Conservation (phyloP, 2,329 filamentous ascomycete genomes). For the Mycosphaerella arachidis region DNA sequence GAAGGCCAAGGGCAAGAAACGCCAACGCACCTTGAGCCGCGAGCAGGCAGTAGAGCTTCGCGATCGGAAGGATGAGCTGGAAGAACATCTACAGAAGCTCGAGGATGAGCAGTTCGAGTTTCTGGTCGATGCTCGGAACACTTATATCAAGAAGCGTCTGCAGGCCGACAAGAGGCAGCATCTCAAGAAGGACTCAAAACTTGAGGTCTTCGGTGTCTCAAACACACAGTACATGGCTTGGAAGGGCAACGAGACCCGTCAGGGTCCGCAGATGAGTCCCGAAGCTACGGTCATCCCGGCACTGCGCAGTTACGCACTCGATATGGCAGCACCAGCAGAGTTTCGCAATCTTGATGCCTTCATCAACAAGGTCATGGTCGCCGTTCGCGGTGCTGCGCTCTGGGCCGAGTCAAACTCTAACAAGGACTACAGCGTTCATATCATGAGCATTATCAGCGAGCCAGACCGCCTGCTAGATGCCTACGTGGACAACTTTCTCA, state of each 20-base stretch:
- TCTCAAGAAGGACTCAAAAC: slow-evolving; percentile 3
- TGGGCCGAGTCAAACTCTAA: slow-evolving; percentile 10
- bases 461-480: background rate
- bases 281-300: slow-evolving; percentile 21
- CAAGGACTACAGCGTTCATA: background rate
- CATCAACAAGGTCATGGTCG: slow-evolving; percentile 8
- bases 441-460: slow-evolving; percentile 3
- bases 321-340: slow-evolving; percentile 10
- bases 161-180: slow-evolving; percentile 10
- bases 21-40: slow-evolving; percentile 5
- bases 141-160: slow-evolving; percentile 6
- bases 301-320: slow-evolving; percentile 17
- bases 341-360: slow-evolving; percentile 11
- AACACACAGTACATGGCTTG: slow-evolving; percentile 23
- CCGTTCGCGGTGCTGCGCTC: slow-evolving; percentile 11
- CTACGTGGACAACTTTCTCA: slow-evolving; percentile 1
- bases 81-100: slow-evolving; percentile 29
- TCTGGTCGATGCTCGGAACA: slow-evolving; percentile 22
- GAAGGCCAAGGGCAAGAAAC: slow-evolving; percentile 3
- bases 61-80: slow-evolving; percentile 2
- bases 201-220: slow-evolving; percentile 22
- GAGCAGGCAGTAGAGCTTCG: background rate
- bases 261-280: slow-evolving; percentile 4
- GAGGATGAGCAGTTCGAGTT: slow-evolving; percentile 7
- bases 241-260: slow-evolving; percentile 8